Evolutionary conservation across 345 rosid genomes (phyloP), one percentile per base, ranked within the genome.

Genomic region (Rubroshorea leprosula): DNA sequence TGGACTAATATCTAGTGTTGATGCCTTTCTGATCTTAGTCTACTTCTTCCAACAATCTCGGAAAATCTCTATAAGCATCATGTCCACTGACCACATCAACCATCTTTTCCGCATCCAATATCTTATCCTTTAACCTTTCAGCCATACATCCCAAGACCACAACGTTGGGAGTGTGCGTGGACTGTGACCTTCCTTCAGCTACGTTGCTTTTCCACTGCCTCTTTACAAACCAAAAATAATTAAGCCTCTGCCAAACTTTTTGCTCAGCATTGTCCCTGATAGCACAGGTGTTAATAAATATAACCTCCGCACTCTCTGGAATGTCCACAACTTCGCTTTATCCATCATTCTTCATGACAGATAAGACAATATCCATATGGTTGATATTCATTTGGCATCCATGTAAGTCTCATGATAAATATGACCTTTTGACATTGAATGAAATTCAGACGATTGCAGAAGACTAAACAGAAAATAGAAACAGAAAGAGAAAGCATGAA

Each of bases 61-160:
- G 97, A 66, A 89, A 78, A 70, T 89, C 97, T 69, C 99, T 80
- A 56, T 86, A 93, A 20, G 99, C 99, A 75, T 93, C 96, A 14
- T 96, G 91, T 8, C 96, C 97, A 1, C 99, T 89, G 1, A 93
- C 99, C 55, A 89, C 99, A 75, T 89, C 97, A 46, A 93, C 99
- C 97, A 93, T 93, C 78, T 89, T 93, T 74, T 93, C 94, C 0
- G 97, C 71, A 76, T 85, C 96, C 13, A 93, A 75, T 60, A 93
- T 89, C 79, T 83, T 89, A 3, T 89, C 97, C 70, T 93, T 93
- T 39, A 86, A 62, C 69, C 99, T 82, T 67, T 93, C 99, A 41
- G 97, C 96, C 97, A 93, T 89, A 73, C 99, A 93, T 54, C 99
- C 99, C 71, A 93, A 75, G 5, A 93, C 96, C 23, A 85, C 99